These are phyloP conservation scores for Ascochyta koolunga DNA, from an alignment of 2,329 filamentous ascomycete species.

Conservation along the genomic window DNA sequence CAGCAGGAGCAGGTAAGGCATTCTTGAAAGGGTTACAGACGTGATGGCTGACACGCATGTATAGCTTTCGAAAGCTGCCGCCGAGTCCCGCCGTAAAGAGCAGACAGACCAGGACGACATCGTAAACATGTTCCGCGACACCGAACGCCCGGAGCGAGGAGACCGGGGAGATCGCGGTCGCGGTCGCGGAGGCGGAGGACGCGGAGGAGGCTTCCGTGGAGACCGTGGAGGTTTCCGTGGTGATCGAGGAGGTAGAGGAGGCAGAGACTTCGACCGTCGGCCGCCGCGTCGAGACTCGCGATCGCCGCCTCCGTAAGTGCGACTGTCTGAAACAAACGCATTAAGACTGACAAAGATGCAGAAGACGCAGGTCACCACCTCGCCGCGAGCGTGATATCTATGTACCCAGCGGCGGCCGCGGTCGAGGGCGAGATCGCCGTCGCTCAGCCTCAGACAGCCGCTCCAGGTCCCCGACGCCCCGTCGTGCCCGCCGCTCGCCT, in stretches of 20 bases:
- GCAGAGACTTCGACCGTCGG: constrained; percentile 58
- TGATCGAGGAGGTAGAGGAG: constrained; percentile 49
- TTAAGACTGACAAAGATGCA: constrained; percentile 35
- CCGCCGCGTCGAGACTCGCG: constrained; percentile 55
- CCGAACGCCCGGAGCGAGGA: constrained; percentile 57
- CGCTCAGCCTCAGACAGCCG: constrained; percentile 42
- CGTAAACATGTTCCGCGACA: constrained; percentile 69
- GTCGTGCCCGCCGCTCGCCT: constrained; percentile 35
- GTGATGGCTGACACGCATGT: constrained; percentile 23
- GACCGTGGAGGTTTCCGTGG: constrained; percentile 54
- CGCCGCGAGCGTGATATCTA: constrained; percentile 64
- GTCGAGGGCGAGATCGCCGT: constrained; percentile 43
- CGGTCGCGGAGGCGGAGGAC: constrained; percentile 53
- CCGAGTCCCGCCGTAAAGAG: constrained; percentile 74
- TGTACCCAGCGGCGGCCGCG: constrained; percentile 55
- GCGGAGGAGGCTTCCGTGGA: constrained; percentile 47
- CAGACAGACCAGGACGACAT: constrained; percentile 68
- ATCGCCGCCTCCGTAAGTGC: constrained; percentile 52
- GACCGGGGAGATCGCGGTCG: constrained; percentile 40
- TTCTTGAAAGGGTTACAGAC: neutral
- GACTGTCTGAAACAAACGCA: neutral
- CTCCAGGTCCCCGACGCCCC: constrained; percentile 34
- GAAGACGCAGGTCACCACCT: constrained; percentile 55
- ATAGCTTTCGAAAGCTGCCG: constrained; percentile 83
- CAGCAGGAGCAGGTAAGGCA: constrained; percentile 84